Evolutionary conservation across 805 yeast species (phyloP).

Genomic region (Kodamaea neixiangensis): DNA sequence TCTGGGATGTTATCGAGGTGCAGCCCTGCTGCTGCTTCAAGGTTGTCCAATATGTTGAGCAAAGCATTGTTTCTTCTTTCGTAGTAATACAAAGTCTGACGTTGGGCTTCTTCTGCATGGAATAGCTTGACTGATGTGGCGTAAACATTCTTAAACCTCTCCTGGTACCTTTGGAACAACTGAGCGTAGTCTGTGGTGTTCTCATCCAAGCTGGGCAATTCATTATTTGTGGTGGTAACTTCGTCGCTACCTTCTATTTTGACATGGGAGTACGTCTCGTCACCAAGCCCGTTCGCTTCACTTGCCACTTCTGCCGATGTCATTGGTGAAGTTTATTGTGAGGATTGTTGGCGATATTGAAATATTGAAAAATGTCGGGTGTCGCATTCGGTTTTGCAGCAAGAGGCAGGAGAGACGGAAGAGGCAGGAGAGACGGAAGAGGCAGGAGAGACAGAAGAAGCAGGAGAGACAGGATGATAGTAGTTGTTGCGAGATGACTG

Average conservation of each 20-base stretch:
- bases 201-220: neutral
- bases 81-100: slow-evolving; percentile 35
- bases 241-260: neutral
- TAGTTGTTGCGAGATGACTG: no score
- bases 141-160: neutral
- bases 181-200: slow-evolving; percentile 9
- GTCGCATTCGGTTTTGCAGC: no score
- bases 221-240: neutral
- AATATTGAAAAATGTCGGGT: neutral
- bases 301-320: neutral
- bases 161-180: slow-evolving; percentile 28
- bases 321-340: neutral
- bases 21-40: slow-evolving; percentile 9
- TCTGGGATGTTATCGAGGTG: neutral
- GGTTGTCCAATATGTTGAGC: slow-evolving; percentile 26
- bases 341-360: neutral
- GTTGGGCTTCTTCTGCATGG: slow-evolving; percentile 33
- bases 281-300: neutral
- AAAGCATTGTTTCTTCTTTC: slow-evolving; percentile 41
- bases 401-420: no score
- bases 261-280: neutral
- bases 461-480: no score
- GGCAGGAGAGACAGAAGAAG: no score
- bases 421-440: no score
- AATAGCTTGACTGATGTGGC: slow-evolving; percentile 27